Conservation (phyloP, 176 grass and related monocot genomes). For the Secale cereale region DNA sequence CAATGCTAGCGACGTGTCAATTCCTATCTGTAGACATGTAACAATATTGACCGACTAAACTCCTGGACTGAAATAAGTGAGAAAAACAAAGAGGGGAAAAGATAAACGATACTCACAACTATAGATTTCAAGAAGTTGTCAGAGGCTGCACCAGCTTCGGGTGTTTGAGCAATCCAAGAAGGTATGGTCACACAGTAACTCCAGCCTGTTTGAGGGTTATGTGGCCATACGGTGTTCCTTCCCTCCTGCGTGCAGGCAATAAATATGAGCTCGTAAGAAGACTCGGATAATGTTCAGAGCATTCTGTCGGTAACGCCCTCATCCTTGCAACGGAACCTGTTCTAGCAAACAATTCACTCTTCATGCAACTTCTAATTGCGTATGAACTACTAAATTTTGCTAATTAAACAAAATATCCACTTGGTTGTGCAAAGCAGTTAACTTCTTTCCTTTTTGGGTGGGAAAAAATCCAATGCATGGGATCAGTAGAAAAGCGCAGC, state of each 20-base stretch:
- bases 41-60: not conserved
- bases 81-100: conserved; percentile 22
- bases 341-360: not conserved
- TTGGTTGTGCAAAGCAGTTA: not conserved
- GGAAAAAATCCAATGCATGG: not conserved
- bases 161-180: conserved; percentile 83
- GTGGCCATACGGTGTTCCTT: conserved; percentile 90
- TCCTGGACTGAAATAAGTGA: not conserved
- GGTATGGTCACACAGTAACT: conserved; percentile 96
- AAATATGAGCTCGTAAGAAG: not conserved
- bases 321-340: not conserved
- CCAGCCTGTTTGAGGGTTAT: conserved; percentile 93
- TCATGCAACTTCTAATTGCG: not conserved
- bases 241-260: conserved; percentile 60
- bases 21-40: not conserved
- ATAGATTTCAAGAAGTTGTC: conserved; percentile 91
- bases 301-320: not conserved
- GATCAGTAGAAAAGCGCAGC: not conserved
- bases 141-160: conserved; percentile 63
- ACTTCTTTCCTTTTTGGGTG: not conserved
- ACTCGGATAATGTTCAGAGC: not conserved
- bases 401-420: not conserved
- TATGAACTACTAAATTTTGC: not conserved
- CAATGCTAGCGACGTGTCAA: not conserved
- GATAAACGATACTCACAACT: conserved; percentile 68